phyloP scores from a whole-genome alignment of 768 basidiomycete genomes.

The Amanita brunnescens region DNA sequence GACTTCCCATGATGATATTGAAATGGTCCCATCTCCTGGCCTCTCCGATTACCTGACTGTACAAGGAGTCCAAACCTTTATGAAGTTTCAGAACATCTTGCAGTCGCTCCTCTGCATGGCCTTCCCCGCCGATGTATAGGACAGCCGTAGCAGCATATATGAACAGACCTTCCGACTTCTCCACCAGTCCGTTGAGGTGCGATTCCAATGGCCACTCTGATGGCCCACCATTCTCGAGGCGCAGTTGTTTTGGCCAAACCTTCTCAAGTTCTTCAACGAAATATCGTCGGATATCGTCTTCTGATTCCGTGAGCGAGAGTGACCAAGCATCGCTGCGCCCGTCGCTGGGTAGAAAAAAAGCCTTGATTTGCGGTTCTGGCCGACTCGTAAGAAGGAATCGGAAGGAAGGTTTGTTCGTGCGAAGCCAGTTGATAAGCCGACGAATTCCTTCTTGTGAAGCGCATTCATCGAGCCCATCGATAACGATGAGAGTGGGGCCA shows the following conservation, averaged over 20 bases:
- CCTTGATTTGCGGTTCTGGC: neutral
- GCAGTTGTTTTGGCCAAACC: neutral
- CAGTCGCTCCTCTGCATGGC: neutral
- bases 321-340: neutral
- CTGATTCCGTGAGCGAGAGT: neutral
- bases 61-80: conserved; percentile 5
- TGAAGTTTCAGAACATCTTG: conserved; percentile 2
- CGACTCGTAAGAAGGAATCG: no score
- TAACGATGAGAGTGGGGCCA: no score
- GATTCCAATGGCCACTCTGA: neutral
- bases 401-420: neutral
- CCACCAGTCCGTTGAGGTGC: neutral
- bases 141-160: conserved; percentile 5
- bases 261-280: neutral
- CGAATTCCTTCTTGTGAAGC: no score
- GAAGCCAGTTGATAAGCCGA: neutral
- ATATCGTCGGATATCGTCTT: neutral
- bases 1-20: conserved; percentile 1
- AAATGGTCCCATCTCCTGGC: conserved; percentile 1
- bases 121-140: neutral
- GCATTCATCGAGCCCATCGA: no score
- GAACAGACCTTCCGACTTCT: conserved; percentile 6
- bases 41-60: conserved; percentile 2
- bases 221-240: neutral
- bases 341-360: neutral